Base-by-base conservation (phyloP, 352 stramenopile species). In the Globisporangium megalacanthum region DNA sequence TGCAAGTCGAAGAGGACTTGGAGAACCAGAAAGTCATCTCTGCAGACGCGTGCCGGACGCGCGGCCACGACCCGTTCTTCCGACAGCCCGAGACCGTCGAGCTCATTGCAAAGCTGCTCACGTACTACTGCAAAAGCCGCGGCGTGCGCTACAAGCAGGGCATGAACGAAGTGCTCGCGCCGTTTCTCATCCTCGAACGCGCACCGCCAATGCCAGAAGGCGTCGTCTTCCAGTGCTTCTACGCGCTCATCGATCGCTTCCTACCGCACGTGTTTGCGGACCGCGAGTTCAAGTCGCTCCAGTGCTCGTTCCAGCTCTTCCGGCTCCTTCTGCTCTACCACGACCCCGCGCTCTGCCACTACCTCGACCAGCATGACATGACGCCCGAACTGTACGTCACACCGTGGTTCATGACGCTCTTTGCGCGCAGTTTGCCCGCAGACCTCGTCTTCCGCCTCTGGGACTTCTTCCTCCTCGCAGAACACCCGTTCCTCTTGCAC, bases 371-470 rank as follows among this genome's bases (percentile, higher is more conserved):
- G 64, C 80, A 97, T 58, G 81, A 95, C 39, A 92, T 98, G 84
- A 94, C 83, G 8, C 92, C 92, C 6, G 92, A 98, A 60, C 70
- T 98, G 2, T 98, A 97, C 62, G 87, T 95, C 6, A 97, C 89
- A 37, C 90, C 90, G 19, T 97, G 90, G 91, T 96, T 98, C 65
- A 95, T 98, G 75, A 98, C 92, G 63, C 73, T 98, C 3, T 97
- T 98, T 71, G 86, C 92, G 25, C 73, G 88, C 22, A 94, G 79
- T 10, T 60, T 96, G 35, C 65, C 77, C 25, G 77, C 76, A 0
- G 73, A 89, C 3, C 66, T 92, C 20, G 69, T 96, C 14, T 93
- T 94, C 53, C 66, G 74, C 60, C 68, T 97, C 0, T 98, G 91
- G 91, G 91, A 98, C 59, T 92, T 94, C 63, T 96, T 97, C 47